phyloP scores from a whole-genome alignment of 2,329 filamentous ascomycete genomes.

The Alternaria arborescens region DNA sequence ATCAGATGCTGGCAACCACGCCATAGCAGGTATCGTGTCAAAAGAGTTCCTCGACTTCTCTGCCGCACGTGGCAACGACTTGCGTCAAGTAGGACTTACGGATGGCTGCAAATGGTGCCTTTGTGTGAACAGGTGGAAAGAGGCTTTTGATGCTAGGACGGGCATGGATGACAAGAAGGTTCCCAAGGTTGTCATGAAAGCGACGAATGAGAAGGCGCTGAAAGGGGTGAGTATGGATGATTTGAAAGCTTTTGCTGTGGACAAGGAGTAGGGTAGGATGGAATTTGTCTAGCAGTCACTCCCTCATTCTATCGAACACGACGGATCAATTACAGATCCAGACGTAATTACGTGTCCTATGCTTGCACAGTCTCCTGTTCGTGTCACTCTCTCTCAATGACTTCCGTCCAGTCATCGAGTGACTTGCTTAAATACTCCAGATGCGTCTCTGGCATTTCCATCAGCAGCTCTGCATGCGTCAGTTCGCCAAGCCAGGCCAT shows the following conservation, averaged over 20 bases:
- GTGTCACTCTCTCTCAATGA: neutral
- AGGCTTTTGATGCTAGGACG: constrained; percentile 65
- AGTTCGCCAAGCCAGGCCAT: neutral
- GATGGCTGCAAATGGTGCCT: constrained; percentile 71
- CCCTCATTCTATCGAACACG: neutral
- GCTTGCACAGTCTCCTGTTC: neutral
- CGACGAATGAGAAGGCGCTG: constrained; percentile 63
- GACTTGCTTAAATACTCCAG: neutral
- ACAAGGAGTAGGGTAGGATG: constrained; percentile 35
- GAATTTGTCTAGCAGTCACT: neutral
- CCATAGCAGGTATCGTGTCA: constrained; percentile 65
- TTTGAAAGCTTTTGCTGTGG: constrained; percentile 60
- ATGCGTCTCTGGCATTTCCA: neutral
- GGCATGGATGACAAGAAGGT: constrained; percentile 58
- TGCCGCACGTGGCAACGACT: constrained; percentile 66
- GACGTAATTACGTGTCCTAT: neutral
- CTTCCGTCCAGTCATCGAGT: neutral
- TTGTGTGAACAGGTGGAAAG: constrained; percentile 67
- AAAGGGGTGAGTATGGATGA: constrained; percentile 58
- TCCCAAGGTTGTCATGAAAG: constrained; percentile 60
- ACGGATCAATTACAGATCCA: neutral
- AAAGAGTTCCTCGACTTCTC: constrained; percentile 70
- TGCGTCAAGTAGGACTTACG: constrained; percentile 63
- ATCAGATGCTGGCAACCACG: constrained; percentile 67
- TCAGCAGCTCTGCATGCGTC: neutral